These are phyloP conservation scores for Sphenostylis stenocarpa DNA, from an alignment of 306 rosid genomes.

Conservation along the genomic window DNA sequence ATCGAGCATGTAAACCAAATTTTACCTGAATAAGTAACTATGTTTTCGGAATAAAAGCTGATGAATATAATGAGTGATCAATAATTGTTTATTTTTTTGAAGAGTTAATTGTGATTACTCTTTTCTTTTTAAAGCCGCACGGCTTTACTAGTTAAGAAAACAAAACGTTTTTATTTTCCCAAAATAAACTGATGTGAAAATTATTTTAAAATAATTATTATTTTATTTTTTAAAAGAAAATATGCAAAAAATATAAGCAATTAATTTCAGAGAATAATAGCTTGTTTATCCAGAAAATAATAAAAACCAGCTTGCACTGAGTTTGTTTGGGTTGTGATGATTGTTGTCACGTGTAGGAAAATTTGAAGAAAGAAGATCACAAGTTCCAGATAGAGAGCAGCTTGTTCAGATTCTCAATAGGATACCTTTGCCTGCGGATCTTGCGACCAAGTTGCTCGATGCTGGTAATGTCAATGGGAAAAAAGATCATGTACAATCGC, in stretches of 20 bases:
- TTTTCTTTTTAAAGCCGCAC: neutral
- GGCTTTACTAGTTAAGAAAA: neutral
- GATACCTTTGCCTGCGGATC: slow-evolving; percentile 75
- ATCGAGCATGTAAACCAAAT: neutral
- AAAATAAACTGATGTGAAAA: neutral
- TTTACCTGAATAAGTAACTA: neutral
- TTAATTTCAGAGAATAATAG: neutral
- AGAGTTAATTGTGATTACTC: neutral
- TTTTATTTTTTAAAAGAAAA: neutral
- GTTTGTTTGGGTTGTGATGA: slow-evolving; percentile 1
- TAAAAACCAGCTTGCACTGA: neutral
- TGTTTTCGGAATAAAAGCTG: neutral
- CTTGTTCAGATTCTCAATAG: slow-evolving; percentile 78
- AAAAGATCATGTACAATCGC: slow-evolving; percentile 41
- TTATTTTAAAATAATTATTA: neutral
- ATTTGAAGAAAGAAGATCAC: slow-evolving; percentile 60
- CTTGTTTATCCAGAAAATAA: neutral
- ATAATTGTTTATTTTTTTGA: neutral
- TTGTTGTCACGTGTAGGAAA: slow-evolving; percentile 54
- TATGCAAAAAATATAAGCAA: no score
- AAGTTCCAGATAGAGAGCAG: slow-evolving; percentile 68
- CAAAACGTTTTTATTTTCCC: neutral
- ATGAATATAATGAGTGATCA: neutral
- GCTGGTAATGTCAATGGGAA: slow-evolving; percentile 53
- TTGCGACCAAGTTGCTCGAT: slow-evolving; percentile 72